phyloP scores from a whole-genome alignment of 2,329 filamentous ascomycete species.

The Cladosporium sp. region DNA sequence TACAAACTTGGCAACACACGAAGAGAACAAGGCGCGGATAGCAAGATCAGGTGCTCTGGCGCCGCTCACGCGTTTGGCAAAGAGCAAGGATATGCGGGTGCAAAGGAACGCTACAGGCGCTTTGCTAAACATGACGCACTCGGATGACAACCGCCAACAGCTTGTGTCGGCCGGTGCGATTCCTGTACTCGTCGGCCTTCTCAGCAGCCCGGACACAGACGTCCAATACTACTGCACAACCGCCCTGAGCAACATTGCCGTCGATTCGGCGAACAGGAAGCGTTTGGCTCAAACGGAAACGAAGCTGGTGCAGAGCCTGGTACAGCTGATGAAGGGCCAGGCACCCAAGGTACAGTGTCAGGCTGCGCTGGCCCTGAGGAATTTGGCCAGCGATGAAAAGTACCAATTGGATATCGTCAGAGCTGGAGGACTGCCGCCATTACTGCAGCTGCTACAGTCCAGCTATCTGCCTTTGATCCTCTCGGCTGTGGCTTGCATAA shows the following conservation, averaged over 20 bases:
- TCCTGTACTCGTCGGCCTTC: conserved; percentile 89
- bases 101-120: conserved; percentile 97
- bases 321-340: conserved; percentile 94
- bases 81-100: conserved; percentile 97
- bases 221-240: conserved; percentile 99
- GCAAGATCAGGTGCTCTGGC: conserved; percentile 89
- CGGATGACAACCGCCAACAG: conserved; percentile 96
- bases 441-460: conserved; percentile 87
- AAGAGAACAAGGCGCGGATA: conserved; percentile 99
- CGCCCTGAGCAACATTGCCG: conserved; percentile 95
- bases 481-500: conserved; percentile 94
- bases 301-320: conserved; percentile 86
- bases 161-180: conserved; percentile 98
- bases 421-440: conserved; percentile 75
- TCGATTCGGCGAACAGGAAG: conserved; percentile 85
- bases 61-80: conserved; percentile 85
- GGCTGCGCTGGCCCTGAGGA: conserved; percentile 87
- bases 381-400: conserved; percentile 95
- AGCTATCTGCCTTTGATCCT: conserved; percentile 94
- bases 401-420: conserved; percentile 98
- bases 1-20: conserved; percentile 94
- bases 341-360: conserved; percentile 98
- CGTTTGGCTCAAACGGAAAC: conserved; percentile 88
- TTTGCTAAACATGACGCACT: conserved; percentile 98
- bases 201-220: conserved; percentile 90